Evolutionary conservation across 169 alveolate genomes (phyloP).

Genomic region (Plasmodium malariae): DNA sequence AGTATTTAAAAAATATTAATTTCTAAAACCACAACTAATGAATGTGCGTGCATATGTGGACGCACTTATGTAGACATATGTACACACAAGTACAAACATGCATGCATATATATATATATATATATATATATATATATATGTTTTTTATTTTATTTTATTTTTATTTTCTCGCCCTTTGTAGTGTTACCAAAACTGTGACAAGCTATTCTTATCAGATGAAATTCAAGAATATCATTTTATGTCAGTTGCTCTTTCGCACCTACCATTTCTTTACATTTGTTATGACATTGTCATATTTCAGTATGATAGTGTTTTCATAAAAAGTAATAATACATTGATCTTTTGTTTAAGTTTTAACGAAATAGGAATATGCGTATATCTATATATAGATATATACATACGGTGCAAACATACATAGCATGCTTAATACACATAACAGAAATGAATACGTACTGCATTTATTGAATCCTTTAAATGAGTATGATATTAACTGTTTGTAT

Average conservation of each 20-base stretch:
- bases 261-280: slow-evolving; percentile 70
- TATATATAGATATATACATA: too few species aligned
- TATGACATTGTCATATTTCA: slow-evolving; percentile 71
- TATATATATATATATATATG: background rate
- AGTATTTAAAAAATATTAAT: slow-evolving; percentile 21
- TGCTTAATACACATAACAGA: too few species aligned
- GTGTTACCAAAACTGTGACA: slow-evolving; percentile 64
- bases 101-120: background rate
- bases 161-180: background rate
- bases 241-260: slow-evolving; percentile 75
- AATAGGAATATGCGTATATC: background rate
- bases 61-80: background rate
- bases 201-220: slow-evolving; percentile 56
- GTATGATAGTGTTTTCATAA: slow-evolving; percentile 71
- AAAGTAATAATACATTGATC: slow-evolving; percentile 38
- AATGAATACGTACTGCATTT: too few species aligned
- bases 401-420: too few species aligned
- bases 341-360: background rate
- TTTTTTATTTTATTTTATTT: background rate
- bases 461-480: too few species aligned
- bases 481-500: background rate
- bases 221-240: slow-evolving; percentile 71
- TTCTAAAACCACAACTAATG: background rate
- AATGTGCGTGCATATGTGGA: background rate
- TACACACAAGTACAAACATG: background rate